Evolutionary conservation across 2,329 filamentous ascomycete species (phyloP).

Genomic region (Monilinia fructigena): DNA sequence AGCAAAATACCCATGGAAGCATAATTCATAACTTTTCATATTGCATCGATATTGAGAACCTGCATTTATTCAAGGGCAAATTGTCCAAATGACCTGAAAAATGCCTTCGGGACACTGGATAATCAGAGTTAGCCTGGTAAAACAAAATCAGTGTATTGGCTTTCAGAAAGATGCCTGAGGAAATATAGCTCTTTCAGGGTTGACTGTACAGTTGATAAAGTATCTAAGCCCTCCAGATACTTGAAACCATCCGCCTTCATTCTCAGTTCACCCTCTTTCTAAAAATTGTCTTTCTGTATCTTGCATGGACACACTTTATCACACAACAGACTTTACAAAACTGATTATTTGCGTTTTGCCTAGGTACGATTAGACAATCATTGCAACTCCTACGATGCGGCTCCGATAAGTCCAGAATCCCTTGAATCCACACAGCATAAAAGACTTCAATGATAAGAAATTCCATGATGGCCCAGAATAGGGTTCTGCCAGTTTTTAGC

Average conservation of each 20-base stretch:
- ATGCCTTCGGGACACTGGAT: background rate
- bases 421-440: background rate
- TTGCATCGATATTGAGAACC: background rate
- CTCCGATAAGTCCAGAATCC: background rate
- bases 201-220: no score
- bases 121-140: no score
- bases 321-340: background rate
- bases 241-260: no score
- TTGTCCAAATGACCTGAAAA: background rate
- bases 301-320: background rate
- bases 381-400: background rate
- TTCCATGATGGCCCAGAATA: background rate
- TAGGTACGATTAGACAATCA: background rate
- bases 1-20: background rate
- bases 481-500: background rate
- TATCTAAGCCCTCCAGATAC: no score
- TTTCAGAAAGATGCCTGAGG: no score
- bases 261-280: no score
- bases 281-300: no score
- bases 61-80: background rate
- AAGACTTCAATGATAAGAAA: background rate
- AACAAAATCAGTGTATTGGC: background rate
- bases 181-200: background rate
- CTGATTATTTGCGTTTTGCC: background rate
- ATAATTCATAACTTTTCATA: no score